phyloP scores from a whole-genome alignment of 208 protist genomes.

The Porcisia deanei region DNA sequence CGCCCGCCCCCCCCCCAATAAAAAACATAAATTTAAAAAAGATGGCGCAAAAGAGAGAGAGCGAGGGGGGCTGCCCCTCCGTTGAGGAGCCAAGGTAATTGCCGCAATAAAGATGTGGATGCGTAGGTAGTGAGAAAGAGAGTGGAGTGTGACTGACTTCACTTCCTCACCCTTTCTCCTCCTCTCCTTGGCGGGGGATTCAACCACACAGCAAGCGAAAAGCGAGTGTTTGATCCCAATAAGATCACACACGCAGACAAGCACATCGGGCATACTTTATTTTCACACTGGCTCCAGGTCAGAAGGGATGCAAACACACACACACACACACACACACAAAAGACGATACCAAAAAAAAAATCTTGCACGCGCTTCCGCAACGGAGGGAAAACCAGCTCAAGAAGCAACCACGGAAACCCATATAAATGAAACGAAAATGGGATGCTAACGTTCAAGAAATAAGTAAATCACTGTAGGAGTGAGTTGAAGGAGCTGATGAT shows the following conservation, averaged over 20 bases:
- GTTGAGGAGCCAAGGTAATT: not conserved
- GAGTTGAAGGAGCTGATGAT: slow-evolving; percentile 84
- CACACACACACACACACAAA: not conserved
- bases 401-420: too few relatives aligned
- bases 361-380: not conserved
- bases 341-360: not conserved
- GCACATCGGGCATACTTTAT: too few relatives aligned
- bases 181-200: not conserved
- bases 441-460: not conserved
- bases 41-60: not conserved
- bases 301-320: not conserved
- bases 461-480: slow-evolving; percentile 65
- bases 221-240: too few relatives aligned
- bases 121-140: not conserved
- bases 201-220: not conserved
- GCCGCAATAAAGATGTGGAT: not conserved
- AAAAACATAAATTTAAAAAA: not conserved
- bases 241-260: too few relatives aligned
- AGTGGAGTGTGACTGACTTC: not conserved
- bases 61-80: not conserved
- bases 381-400: not conserved
- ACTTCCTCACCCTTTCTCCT: not conserved
- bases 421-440: not conserved
- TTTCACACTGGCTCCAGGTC: not conserved
- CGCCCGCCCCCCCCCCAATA: too few relatives aligned